A percentile compares a stretch with the other conserved stretches of the same genome.
Conservation (phyloP, 371 early-diverging fungal species). For the Mortierella sp. region DNA sequence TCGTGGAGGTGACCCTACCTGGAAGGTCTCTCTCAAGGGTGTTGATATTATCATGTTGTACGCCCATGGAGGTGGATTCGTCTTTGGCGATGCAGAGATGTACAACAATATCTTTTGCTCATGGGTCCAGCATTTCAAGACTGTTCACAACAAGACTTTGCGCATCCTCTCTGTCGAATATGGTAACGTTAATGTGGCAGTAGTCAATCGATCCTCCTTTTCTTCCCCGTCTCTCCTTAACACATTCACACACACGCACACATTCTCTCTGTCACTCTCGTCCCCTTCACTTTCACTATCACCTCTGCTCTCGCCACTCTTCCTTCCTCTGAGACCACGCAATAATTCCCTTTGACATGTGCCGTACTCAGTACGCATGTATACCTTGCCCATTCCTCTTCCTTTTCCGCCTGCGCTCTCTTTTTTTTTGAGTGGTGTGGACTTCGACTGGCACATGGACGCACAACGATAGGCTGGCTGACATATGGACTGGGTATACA, state of each 20-base stretch:
- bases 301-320: slow-evolving; percentile 10
- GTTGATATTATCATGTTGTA: slow-evolving; percentile 55
- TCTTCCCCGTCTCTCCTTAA: neutral
- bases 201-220: neutral
- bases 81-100: slow-evolving; percentile 59
- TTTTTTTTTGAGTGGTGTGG: neutral
- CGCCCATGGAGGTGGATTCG: slow-evolving; percentile 57
- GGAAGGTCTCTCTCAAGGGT: slow-evolving; percentile 56
- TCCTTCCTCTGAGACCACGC: neutral
- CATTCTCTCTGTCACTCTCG: neutral
- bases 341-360: slow-evolving; percentile 3
- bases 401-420: neutral
- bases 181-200: slow-evolving; percentile 25
- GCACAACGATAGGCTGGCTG: slow-evolving; percentile 2
- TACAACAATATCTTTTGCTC: slow-evolving; percentile 59
- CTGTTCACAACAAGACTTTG: slow-evolving; percentile 52
- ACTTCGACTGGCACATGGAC: slow-evolving; percentile 1
- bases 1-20: slow-evolving; percentile 52
- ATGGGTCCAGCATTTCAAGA: slow-evolving; percentile 56
- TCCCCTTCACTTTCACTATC: neutral
- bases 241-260: neutral
- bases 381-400: neutral
- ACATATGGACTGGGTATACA: neutral
- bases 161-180: slow-evolving; percentile 55
- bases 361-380: neutral